These are phyloP conservation scores for Sclerotinia nivalis DNA, from an alignment of 2,329 filamentous ascomycete genomes.

Conservation along the genomic window DNA sequence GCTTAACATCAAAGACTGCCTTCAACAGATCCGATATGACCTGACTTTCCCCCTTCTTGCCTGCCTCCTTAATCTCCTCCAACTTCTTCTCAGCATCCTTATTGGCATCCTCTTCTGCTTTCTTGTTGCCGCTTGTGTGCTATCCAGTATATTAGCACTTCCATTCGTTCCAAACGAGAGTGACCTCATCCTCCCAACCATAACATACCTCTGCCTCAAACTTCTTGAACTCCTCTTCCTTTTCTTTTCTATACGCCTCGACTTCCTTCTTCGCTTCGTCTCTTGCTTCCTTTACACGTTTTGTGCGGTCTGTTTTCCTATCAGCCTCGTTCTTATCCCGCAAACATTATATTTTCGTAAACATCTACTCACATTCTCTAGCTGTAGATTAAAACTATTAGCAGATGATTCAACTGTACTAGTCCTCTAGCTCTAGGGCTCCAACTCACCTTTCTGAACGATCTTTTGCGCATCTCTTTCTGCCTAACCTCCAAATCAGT, in stretches of 20 bases:
- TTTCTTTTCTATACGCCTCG: slow-evolving; percentile 82
- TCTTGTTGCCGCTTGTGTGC: slow-evolving; percentile 90
- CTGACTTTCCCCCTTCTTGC: slow-evolving; percentile 74
- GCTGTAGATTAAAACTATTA: slow-evolving; percentile 53
- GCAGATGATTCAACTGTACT: slow-evolving; percentile 26
- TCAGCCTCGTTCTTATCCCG: slow-evolving; percentile 24
- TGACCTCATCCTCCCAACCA: not conserved
- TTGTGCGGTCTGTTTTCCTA: slow-evolving; percentile 72
- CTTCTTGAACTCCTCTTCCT: slow-evolving; percentile 93
- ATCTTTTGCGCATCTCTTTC: slow-evolving; percentile 99
- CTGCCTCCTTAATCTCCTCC: slow-evolving; percentile 76
- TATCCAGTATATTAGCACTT: slow-evolving; percentile 44
- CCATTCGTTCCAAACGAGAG: not conserved
- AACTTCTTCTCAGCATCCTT: slow-evolving; percentile 81
- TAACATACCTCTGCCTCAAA: slow-evolving; percentile 71
- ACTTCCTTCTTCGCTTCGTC: slow-evolving; percentile 98
- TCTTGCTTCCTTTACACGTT: slow-evolving; percentile 94
- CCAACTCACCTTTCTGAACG: slow-evolving; percentile 80
- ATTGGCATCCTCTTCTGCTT: slow-evolving; percentile 75
- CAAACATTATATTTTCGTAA: not conserved
- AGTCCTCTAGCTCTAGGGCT: not conserved
- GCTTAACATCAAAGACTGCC: slow-evolving; percentile 82
- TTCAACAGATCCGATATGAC: slow-evolving; percentile 82
- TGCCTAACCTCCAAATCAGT: slow-evolving; percentile 57
- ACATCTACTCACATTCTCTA: slow-evolving; percentile 73